These are phyloP conservation scores for Pyropia haitanensis DNA, from an alignment of 23 red algal species.

Conservation along the genomic window DNA sequence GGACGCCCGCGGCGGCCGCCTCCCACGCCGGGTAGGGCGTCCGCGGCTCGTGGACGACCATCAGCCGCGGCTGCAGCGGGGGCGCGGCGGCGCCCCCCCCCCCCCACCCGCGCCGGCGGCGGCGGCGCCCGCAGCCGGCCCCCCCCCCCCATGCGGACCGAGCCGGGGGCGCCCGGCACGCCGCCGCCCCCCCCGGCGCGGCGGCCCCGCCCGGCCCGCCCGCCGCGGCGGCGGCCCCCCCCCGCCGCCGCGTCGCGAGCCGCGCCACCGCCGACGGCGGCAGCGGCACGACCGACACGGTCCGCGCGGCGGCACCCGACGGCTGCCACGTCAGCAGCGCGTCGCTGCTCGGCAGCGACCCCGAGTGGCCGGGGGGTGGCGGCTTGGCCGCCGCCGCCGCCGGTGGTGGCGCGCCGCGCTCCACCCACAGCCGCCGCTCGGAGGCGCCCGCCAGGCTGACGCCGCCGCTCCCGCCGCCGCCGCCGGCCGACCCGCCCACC, in stretches of 20 bases:
- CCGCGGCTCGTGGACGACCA: slow-evolving; percentile 42
- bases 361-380: slow-evolving; percentile 4
- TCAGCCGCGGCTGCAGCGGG: slow-evolving; percentile 22
- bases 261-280: slow-evolving; percentile 16
- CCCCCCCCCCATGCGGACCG: background rate
- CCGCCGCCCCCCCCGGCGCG: slow-evolving; percentile 1
- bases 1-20: slow-evolving; percentile 14
- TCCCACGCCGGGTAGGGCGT: slow-evolving; percentile 29
- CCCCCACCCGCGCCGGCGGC: slow-evolving; percentile 3
- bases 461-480: too few species aligned
- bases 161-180: background rate
- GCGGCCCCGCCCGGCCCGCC: background rate
- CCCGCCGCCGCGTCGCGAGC: slow-evolving; percentile 3
- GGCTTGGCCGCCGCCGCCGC: too few species aligned
- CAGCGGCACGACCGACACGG: slow-evolving; percentile 24
- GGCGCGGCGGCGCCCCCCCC: slow-evolving; percentile 10
- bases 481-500: too few species aligned
- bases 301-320: slow-evolving; percentile 20
- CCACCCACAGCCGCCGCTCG: too few species aligned
- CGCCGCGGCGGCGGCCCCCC: background rate
- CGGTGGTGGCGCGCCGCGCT: too few species aligned
- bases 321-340: slow-evolving; percentile 38
- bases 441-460: too few species aligned
- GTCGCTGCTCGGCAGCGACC: slow-evolving; percentile 18
- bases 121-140: slow-evolving; percentile 2